Percentiles rank a stretch among this genome's conserved stretches.
phyloP scores from a whole-genome alignment of 805 yeast species.

The Saccharomycopsis sp. region DNA sequence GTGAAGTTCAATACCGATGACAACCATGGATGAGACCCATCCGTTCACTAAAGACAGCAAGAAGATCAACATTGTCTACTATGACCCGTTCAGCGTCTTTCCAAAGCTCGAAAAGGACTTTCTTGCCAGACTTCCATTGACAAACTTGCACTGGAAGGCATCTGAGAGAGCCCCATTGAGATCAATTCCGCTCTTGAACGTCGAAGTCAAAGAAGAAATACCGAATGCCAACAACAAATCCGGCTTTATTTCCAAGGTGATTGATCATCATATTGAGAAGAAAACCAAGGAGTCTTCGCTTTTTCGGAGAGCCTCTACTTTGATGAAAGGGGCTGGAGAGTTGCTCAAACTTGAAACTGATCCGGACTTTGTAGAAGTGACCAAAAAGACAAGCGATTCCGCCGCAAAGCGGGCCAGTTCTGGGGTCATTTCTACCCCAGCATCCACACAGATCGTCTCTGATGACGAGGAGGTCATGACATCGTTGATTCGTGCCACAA shows the following conservation, averaged over 20 bases:
- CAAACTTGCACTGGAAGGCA: slow-evolving; percentile 65
- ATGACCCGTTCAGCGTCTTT: slow-evolving; percentile 66
- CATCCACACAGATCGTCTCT: not conserved
- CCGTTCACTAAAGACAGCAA: slow-evolving; percentile 1
- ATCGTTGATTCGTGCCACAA: slow-evolving; percentile 28
- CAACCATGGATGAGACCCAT: not conserved
- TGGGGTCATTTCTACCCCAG: not conserved
- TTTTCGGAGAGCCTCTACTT: slow-evolving; percentile 11
- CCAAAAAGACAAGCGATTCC: not conserved
- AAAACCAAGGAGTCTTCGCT: slow-evolving; percentile 1
- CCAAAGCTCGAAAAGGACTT: slow-evolving; percentile 39
- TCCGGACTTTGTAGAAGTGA: not conserved
- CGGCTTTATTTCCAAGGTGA: slow-evolving; percentile 11
- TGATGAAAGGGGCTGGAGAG: not conserved
- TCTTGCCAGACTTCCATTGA: slow-evolving; percentile 43
- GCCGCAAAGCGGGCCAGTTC: slow-evolving; percentile 12
- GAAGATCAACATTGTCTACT: slow-evolving; percentile 33
- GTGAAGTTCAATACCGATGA: too few relatives aligned
- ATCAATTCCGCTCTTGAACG: slow-evolving; percentile 54
- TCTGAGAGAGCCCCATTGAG: slow-evolving; percentile 46
- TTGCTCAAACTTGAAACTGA: not conserved
- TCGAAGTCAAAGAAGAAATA: slow-evolving; percentile 51
- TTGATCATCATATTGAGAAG: slow-evolving; percentile 18
- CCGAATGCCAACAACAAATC: slow-evolving; percentile 30
- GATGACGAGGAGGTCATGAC: slow-evolving; percentile 6